phyloP scores from a whole-genome alignment of 1,284 basidiomycete species.

The Cystobasidiaceae sp. region DNA sequence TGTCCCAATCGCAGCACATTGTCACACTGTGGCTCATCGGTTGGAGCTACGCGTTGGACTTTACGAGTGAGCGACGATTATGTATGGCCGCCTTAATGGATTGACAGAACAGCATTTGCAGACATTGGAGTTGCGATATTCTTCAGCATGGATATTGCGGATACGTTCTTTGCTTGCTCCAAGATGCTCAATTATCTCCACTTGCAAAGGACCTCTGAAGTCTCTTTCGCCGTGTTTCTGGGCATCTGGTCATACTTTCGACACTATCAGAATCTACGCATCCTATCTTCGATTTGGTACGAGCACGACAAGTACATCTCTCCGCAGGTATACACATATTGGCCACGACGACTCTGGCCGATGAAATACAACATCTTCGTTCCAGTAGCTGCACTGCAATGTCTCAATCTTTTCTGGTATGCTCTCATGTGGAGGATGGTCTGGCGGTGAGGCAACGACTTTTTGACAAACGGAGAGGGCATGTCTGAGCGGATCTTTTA shows the following conservation, averaged over 20 bases:
- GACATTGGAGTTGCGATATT: conserved; percentile 84
- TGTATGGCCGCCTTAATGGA: too few species aligned
- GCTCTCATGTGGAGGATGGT: conserved; percentile 68
- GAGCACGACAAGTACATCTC: conserved; percentile 69
- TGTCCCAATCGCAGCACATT: conserved; percentile 64
- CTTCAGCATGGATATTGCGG: conserved; percentile 95
- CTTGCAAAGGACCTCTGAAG: conserved; percentile 53
- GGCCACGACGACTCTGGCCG: too few species aligned
- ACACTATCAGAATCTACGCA: conserved; percentile 81
- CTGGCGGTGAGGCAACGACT: conserved; percentile 50
- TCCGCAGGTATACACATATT: too few species aligned
- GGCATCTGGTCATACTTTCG: conserved; percentile 90
- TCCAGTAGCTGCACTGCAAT: conserved; percentile 68
- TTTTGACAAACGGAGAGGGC: too few species aligned
- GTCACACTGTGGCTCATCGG: conserved; percentile 93
- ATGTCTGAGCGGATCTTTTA: neutral
- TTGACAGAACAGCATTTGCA: neutral
- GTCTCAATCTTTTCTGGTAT: conserved; percentile 88
- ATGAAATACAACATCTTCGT: conserved; percentile 64
- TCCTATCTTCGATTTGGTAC: conserved; percentile 79
- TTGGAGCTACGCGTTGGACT: conserved; percentile 82
- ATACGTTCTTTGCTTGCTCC: conserved; percentile 76
- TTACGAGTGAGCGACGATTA: conserved; percentile 43
- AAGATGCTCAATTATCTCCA: neutral
- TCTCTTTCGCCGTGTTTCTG: conserved; percentile 65